These are phyloP conservation scores for Exophiala mesophila DNA, from an alignment of 2,329 filamentous ascomycete genomes.

Conservation along the genomic window DNA sequence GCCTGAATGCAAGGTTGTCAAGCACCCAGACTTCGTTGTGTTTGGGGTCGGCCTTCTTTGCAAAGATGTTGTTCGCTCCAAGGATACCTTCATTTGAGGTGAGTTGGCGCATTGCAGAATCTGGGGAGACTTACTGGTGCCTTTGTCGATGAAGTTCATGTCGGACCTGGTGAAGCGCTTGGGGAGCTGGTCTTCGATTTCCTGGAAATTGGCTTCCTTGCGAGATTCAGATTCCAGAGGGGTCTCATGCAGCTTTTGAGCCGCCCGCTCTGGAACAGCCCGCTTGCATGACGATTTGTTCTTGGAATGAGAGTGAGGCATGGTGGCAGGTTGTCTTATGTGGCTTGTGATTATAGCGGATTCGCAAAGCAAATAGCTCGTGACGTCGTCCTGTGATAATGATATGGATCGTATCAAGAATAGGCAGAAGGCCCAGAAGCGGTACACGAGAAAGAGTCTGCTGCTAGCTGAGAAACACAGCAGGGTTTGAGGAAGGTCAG, in stretches of 20 bases:
- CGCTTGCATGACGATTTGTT: too few species aligned
- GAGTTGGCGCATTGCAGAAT: slow-evolving; percentile 1
- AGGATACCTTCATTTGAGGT: slow-evolving; percentile 26
- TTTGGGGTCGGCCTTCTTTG: slow-evolving; percentile 55
- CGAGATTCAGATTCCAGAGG: slow-evolving; percentile 26
- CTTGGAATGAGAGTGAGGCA: slow-evolving; percentile 6
- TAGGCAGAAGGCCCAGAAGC: too few species aligned
- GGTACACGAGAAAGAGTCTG: too few species aligned
- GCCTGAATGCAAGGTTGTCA: slow-evolving; percentile 78
- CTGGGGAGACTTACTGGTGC: slow-evolving; percentile 17
- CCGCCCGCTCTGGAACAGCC: slow-evolving; percentile 11
- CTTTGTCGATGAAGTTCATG: slow-evolving; percentile 26
- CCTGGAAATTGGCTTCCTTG: slow-evolving; percentile 25
- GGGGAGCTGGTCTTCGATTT: slow-evolving; percentile 25
- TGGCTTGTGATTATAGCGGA: slow-evolving; percentile 1
- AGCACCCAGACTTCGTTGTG: slow-evolving; percentile 78
- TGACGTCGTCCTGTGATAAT: slow-evolving; percentile 12
- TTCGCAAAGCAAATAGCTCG: slow-evolving; percentile 3
- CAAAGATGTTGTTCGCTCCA: slow-evolving; percentile 51
- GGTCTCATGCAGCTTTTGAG: slow-evolving; percentile 25
- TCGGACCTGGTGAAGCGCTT: slow-evolving; percentile 24
- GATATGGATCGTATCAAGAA: slow-evolving; percentile 6
- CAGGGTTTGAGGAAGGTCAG: too few species aligned
- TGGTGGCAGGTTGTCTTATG: slow-evolving; percentile 3
- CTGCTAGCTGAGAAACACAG: too few species aligned